A percentile compares a stretch with the other conserved stretches of the same genome.
Evolutionary conservation across 2,329 filamentous ascomycete species (phyloP).

Genomic region (Ceratocystis eucalypticola): DNA sequence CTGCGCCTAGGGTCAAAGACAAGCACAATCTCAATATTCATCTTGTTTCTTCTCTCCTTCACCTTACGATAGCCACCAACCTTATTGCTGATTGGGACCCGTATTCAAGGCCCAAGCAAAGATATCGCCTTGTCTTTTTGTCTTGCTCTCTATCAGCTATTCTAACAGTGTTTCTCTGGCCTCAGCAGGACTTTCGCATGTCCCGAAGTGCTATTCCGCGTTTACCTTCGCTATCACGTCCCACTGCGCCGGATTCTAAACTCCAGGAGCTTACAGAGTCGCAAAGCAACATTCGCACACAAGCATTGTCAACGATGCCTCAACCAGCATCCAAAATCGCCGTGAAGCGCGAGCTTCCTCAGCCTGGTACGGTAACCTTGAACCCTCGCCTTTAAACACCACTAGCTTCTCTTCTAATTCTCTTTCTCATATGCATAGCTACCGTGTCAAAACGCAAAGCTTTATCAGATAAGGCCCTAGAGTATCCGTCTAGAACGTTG

Average conservation of each 20-base stretch:
- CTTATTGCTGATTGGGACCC: neutral
- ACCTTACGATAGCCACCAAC: neutral
- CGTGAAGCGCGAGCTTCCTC: slow-evolving; percentile 39
- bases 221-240: slow-evolving; percentile 12
- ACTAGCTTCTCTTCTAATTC: neutral
- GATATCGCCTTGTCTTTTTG: neutral
- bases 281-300: slow-evolving; percentile 42
- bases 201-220: slow-evolving; percentile 18
- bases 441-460: slow-evolving; percentile 45
- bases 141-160: neutral
- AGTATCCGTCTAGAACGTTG: slow-evolving; percentile 33
- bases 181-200: slow-evolving; percentile 11
- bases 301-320: slow-evolving; percentile 22
- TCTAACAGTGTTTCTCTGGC: neutral
- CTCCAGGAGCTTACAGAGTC: slow-evolving; percentile 41
- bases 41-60: neutral
- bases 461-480: slow-evolving; percentile 40
- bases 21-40: neutral
- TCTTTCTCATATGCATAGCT: slow-evolving; percentile 15
- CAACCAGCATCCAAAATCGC: slow-evolving; percentile 29
- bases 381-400: neutral
- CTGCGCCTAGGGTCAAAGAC: slow-evolving; percentile 3
- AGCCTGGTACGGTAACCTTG: slow-evolving; percentile 29
- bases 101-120: too few relatives aligned
- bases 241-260: slow-evolving; percentile 28